These are phyloP conservation scores for Eleusine coracana DNA, from an alignment of 176 grass and related monocot species.

Conservation along the genomic window DNA sequence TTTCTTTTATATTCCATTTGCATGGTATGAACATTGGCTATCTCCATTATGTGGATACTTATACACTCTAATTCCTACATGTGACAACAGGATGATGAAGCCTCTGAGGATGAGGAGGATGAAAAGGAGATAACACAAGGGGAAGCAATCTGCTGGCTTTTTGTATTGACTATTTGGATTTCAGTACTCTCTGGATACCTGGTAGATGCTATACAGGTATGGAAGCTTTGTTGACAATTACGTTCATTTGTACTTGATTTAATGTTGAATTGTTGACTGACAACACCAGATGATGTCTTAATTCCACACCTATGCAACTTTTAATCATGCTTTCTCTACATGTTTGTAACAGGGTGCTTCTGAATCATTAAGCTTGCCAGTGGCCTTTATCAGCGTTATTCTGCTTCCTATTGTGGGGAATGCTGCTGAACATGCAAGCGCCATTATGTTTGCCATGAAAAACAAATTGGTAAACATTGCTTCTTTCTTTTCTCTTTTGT, in stretches of 20 bases:
- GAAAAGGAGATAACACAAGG: conserved; percentile 86
- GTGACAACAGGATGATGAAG: conserved; percentile 59
- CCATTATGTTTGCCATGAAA: conserved; percentile 99
- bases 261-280: background rate
- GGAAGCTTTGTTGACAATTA: conserved; percentile 25
- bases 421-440: conserved; percentile 97
- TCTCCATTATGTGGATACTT: conserved; percentile 12
- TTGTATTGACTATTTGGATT: conserved; percentile 93
- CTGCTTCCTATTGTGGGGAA: conserved; percentile 98
- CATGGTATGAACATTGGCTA: background rate
- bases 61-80: conserved; percentile 26
- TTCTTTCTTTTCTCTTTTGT: conserved; percentile 16
- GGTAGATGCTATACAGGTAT: conserved; percentile 97
- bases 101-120: conserved; percentile 49
- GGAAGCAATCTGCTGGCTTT: conserved; percentile 87
- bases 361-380: conserved; percentile 85
- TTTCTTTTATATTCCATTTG: background rate
- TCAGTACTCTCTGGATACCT: conserved; percentile 94
- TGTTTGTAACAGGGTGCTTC: conserved; percentile 80
- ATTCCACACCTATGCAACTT: conserved; percentile 2
- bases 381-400: conserved; percentile 99
- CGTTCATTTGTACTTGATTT: conserved; percentile 18
- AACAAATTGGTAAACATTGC: conserved; percentile 78
- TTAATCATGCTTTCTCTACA: conserved; percentile 42
- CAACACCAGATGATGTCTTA: background rate